Evolutionary conservation across 176 grass and related monocot genomes (phyloP).

Genomic region (Pontederia paniculata): DNA sequence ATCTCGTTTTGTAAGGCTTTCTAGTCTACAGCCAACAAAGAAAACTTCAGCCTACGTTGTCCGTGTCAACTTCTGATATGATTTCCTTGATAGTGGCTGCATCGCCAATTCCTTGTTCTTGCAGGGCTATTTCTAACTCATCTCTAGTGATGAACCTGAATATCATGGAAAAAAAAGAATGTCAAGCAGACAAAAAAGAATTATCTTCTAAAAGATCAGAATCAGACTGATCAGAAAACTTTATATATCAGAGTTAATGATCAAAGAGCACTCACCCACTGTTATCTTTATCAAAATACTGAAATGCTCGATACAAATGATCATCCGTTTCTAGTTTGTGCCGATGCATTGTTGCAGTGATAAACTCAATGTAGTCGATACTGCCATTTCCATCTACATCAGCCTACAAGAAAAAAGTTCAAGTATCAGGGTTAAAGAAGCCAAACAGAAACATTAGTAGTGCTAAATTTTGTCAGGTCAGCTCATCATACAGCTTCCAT

Average conservation of each 20-base stretch:
- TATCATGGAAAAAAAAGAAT: background rate
- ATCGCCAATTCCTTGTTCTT: constrained; percentile 22
- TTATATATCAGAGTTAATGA: background rate
- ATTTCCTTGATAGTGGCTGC: constrained; percentile 20
- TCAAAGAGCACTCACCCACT: constrained; percentile 45
- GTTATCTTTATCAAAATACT: constrained; percentile 94
- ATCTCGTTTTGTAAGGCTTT: no score
- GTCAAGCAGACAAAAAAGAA: background rate
- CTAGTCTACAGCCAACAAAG: background rate
- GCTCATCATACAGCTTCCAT: constrained; percentile 76
- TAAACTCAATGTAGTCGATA: constrained; percentile 98
- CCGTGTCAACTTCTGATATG: constrained; percentile 22
- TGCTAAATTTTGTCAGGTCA: constrained; percentile 4
- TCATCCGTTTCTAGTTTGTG: constrained; percentile 92
- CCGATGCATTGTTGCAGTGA: constrained; percentile 92
- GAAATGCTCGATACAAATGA: constrained; percentile 83
- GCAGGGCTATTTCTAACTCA: constrained; percentile 72
- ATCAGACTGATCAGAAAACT: constrained; percentile 1
- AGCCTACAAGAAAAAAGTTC: constrained; percentile 40
- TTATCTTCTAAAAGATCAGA: background rate
- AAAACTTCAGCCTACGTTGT: constrained; percentile 12
- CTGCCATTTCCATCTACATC: constrained; percentile 97
- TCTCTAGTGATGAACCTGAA: constrained; percentile 85
- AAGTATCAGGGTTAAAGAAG: background rate
- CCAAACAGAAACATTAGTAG: constrained; percentile 19